These are phyloP conservation scores for Vachellia pachyceras DNA, from an alignment of 306 rosid species.

Conservation along the genomic window DNA sequence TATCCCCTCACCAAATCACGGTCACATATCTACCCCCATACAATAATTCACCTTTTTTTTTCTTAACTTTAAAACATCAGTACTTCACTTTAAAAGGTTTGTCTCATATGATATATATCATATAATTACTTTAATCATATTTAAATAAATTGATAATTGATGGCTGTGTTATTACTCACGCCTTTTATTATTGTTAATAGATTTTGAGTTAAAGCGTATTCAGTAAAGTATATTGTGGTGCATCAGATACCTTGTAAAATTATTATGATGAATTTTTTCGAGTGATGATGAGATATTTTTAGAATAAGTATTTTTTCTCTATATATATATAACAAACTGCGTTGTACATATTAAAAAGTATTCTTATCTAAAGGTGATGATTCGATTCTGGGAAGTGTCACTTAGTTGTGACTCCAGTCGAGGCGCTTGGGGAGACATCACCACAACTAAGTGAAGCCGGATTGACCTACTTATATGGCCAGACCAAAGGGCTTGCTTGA, in stretches of 20 bases:
- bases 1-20: too few relatives aligned
- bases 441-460: too few relatives aligned
- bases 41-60: constrained; percentile 35
- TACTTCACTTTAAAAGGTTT: neutral
- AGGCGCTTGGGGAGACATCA: too few relatives aligned
- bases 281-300: neutral
- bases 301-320: neutral
- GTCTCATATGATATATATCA: neutral
- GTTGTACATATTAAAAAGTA: too few relatives aligned
- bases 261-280: neutral
- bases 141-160: neutral
- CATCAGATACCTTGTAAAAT: neutral
- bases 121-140: neutral
- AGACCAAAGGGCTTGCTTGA: too few relatives aligned
- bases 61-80: neutral
- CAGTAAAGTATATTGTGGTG: neutral
- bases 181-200: neutral
- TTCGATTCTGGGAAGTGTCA: too few relatives aligned
- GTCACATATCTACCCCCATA: constrained; percentile 27
- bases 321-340: neutral
- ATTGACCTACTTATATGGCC: too few relatives aligned
- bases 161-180: neutral
- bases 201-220: neutral
- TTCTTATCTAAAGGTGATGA: too few relatives aligned
- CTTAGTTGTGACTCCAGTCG: too few relatives aligned